phyloP scores from a whole-genome alignment of 148 eudicot species.

The Mesembryanthemum crystallinum region DNA sequence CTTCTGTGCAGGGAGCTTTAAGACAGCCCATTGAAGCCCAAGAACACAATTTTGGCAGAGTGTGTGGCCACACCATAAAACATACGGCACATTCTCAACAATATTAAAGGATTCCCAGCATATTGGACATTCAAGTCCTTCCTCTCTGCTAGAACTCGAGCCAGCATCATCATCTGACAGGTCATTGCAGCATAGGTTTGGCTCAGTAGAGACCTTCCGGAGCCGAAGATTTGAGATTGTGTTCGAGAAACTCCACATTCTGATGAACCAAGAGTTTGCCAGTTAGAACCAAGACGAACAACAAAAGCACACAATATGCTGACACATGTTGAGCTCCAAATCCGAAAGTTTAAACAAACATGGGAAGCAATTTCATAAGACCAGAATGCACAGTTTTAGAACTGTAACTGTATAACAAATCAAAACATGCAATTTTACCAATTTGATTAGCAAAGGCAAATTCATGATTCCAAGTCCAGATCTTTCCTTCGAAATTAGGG shows the following conservation, averaged over 20 bases:
- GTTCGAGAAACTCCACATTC: slow-evolving; percentile 50
- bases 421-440: neutral
- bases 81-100: slow-evolving; percentile 60
- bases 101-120: slow-evolving; percentile 64
- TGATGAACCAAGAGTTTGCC: slow-evolving; percentile 9
- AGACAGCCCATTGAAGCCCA: slow-evolving; percentile 51
- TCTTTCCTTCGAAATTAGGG: neutral
- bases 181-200: slow-evolving; percentile 39
- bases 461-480: neutral
- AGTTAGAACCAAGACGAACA: neutral
- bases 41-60: slow-evolving; percentile 71
- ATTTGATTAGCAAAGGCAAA: neutral
- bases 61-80: slow-evolving; percentile 82
- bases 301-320: neutral
- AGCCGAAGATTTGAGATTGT: slow-evolving; percentile 38
- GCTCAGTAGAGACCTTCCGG: slow-evolving; percentile 39
- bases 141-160: slow-evolving; percentile 53
- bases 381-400: too few species aligned
- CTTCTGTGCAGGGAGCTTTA: slow-evolving; percentile 52
- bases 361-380: too few species aligned
- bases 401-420: too few species aligned
- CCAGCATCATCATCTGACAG: slow-evolving; percentile 64
- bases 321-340: too few species aligned
- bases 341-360: too few species aligned
- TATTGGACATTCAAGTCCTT: slow-evolving; percentile 76